Conservation (phyloP, 2,329 filamentous ascomycete species). For the Pochonia chlamydosporia region DNA sequence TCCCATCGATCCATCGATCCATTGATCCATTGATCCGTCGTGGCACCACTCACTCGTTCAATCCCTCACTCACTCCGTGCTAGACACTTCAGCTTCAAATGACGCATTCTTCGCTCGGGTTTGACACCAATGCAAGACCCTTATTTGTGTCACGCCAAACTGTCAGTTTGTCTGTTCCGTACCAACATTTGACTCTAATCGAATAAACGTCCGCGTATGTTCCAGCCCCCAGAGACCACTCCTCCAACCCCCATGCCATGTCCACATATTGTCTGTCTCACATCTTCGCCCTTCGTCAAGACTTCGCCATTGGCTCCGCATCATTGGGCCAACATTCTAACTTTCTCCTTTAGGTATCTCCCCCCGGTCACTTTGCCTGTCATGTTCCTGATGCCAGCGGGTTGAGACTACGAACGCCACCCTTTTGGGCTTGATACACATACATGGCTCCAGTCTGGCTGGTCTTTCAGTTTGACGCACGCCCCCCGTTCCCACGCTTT, state of each 20-base stretch:
- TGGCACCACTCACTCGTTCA: not conserved
- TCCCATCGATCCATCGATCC: too few relatives aligned
- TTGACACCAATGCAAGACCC: constrained; percentile 5
- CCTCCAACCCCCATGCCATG: not conserved
- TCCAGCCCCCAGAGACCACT: too few relatives aligned
- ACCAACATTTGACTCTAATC: not conserved
- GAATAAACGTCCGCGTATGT: too few relatives aligned
- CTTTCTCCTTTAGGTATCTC: not conserved
- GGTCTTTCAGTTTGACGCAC: too few relatives aligned
- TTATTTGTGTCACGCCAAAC: constrained; percentile 1
- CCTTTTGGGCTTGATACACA: too few relatives aligned
- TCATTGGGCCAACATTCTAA: not conserved
- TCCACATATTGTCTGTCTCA: not conserved
- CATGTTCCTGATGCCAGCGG: too few relatives aligned
- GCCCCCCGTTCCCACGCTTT: not conserved
- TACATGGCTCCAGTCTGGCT: too few relatives aligned
- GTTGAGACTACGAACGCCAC: too few relatives aligned
- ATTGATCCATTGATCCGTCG: not conserved
- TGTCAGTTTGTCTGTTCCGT: too few relatives aligned
- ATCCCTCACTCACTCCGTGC: not conserved
- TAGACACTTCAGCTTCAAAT: not conserved
- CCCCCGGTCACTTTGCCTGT: not conserved
- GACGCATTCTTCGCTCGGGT: constrained; percentile 1
- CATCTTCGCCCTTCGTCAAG: not conserved
- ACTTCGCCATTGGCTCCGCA: not conserved